Conservation (phyloP, 495 filamentous ascomycete genomes). For the Penicillium diatomitis region DNA sequence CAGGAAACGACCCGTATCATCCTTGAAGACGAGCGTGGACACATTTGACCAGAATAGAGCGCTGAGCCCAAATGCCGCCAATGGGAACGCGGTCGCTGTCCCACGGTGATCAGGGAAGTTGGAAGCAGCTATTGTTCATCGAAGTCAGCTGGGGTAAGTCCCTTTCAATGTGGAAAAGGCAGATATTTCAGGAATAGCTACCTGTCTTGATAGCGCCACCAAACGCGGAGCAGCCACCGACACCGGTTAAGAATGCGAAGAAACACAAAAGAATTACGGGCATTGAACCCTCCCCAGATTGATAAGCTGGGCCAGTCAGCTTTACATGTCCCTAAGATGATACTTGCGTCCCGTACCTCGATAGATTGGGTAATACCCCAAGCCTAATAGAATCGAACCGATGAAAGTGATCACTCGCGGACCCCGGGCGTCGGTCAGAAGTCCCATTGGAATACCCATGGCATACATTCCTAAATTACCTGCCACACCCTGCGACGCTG, state of each 20-base stretch:
- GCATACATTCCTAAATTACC: conserved; percentile 96
- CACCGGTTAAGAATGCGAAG: conserved; percentile 73
- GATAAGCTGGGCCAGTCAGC: conserved; percentile 32
- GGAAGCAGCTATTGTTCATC: conserved; percentile 50
- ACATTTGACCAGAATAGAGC: conserved; percentile 89
- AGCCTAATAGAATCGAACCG: conserved; percentile 58
- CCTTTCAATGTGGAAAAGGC: not conserved
- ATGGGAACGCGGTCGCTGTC: conserved; percentile 86
- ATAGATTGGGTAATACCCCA: conserved; percentile 77
- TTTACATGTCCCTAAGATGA: not conserved
- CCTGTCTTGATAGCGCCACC: conserved; percentile 72
- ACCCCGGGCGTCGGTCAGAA: conserved; percentile 77
- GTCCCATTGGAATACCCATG: conserved; percentile 79
- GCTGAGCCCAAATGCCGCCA: conserved; percentile 88
- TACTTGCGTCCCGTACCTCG: conserved; percentile 31
- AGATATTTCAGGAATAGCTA: conserved; percentile 9
- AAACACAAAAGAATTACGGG: conserved; percentile 65
- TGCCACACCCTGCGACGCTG: conserved; percentile 53
- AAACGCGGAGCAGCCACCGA: conserved; percentile 84
- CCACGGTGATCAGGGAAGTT: conserved; percentile 91
- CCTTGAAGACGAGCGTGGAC: conserved; percentile 71
- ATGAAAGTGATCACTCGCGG: conserved; percentile 67
- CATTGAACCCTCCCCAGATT: conserved; percentile 46
- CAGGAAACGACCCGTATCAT: conserved; percentile 71
- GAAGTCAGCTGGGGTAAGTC: not conserved